A percentile compares a stretch with the other conserved stretches of the same genome.
Conservation (phyloP, 768 basidiomycete genomes). For the Collybiopsis confluens region DNA sequence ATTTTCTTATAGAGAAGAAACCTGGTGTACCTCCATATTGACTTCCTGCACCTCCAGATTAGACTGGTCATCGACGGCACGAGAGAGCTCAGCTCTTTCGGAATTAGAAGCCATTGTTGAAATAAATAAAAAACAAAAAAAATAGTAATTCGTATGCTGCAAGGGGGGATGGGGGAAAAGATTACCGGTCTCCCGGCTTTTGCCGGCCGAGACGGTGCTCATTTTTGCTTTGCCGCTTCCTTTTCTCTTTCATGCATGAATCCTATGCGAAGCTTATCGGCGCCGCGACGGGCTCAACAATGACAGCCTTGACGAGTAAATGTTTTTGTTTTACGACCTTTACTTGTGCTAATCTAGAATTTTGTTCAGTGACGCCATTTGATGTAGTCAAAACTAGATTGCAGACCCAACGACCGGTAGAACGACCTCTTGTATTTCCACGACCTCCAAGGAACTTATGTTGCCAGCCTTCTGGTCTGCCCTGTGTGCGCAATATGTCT, state of each 20-base stretch:
- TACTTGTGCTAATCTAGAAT: slow-evolving; percentile 9
- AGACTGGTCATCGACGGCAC: slow-evolving; percentile 63
- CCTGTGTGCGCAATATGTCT: slow-evolving; percentile 76
- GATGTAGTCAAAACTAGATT: slow-evolving; percentile 96
- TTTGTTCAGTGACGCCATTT: slow-evolving; percentile 88
- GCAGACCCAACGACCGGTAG: slow-evolving; percentile 78
- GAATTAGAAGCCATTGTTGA: slow-evolving; percentile 44
- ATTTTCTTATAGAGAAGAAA: too few relatives aligned
- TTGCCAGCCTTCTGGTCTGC: slow-evolving; percentile 60
- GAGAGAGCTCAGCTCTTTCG: slow-evolving; percentile 71
- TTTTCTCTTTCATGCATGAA: slow-evolving; percentile 44
- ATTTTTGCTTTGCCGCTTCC: slow-evolving; percentile 6
- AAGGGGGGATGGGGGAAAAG: too few relatives aligned
- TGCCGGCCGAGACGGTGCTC: slow-evolving; percentile 24
- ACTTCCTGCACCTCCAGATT: slow-evolving; percentile 74
- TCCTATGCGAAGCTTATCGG: slow-evolving; percentile 78
- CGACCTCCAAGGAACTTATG: slow-evolving; percentile 54
- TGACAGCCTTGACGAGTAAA: slow-evolving; percentile 82
- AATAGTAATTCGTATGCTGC: too few relatives aligned
- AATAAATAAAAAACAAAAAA: too few relatives aligned
- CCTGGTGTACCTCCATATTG: slow-evolving; percentile 79
- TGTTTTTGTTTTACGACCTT: slow-evolving; percentile 3
- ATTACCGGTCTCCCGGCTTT: too few relatives aligned
- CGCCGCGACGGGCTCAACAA: slow-evolving; percentile 71
- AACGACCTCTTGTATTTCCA: slow-evolving; percentile 42